Base-by-base conservation (phyloP, 768 basidiomycete species). In the Boletellus sp. region DNA sequence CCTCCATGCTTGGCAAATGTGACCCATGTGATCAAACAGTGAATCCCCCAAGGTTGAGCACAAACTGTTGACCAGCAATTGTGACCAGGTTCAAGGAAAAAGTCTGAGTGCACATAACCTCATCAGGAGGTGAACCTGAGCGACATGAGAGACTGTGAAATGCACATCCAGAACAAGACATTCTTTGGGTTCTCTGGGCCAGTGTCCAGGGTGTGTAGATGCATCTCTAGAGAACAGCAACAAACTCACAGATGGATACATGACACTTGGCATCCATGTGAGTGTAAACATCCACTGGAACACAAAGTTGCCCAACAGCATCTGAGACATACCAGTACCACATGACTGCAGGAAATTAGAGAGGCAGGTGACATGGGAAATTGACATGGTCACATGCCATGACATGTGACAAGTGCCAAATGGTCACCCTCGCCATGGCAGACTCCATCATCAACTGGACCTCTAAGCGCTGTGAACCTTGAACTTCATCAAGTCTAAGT, bases 401-500 rank as follows among this genome's bases (percentile, higher is more conserved):
- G n/a, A 95, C 70, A 96, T 95, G 90, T 81, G 93, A 20, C 94
- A 98, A 88, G 6, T 83, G 90, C 50, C 78, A 96, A 47, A 92
- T 88, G n/a, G 88, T 88, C n/a, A n/a, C n/a, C 1, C 76, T 99
- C 67, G 87, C 84, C 9, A 89, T 92, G 6, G 77, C 84, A 20
- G 96, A 99, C 71, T 84, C 98, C 50, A n/a, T n/a, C n/a, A n/a
- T n/a, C n/a, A n/a, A n/a, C n/a, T n/a, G n/a, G 94, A 97, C 69
- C 85, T 90, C 54, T n/a, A n/a, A n/a, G 96, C 96, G 1, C 75
- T 99, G 41, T 89, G 91, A 53, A 91, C 90, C 2, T 78, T 95
- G 48, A 98, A 97, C n/a, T n/a, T n/a, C 71, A 92, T 98, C 56
- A 96, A 98, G 68, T 95, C 96, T n/a, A n/a, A n/a, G n/a, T 11